Base-by-base conservation (phyloP, 2,329 filamentous ascomycete species). In the Madurella mycetomatis region DNA sequence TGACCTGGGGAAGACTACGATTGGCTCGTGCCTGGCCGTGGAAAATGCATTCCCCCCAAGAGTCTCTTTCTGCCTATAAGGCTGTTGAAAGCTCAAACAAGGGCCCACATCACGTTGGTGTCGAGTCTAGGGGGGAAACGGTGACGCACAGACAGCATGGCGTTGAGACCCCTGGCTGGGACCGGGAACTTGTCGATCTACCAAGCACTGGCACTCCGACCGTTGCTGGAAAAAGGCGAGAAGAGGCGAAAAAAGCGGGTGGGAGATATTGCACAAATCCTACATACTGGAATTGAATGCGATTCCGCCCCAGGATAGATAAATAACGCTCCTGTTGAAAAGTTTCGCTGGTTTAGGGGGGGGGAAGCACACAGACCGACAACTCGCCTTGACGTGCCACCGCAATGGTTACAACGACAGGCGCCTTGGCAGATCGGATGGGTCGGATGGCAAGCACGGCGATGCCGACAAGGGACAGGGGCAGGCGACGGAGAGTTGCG, bases 61-160 rank as follows among this genome's bases (percentile, higher is more conserved):
- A 31, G n/a, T 45, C 32, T 34, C 25, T 25, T 58, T 58, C 45
- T 57, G 55, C 51, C 55, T 53, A 55, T 49, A 50, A 56, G 53
- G 50, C 25, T 45, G 44, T 46, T 44, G 18, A 49, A 42, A 50
- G 25, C 52, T 57, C 54, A 58, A 54, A 55, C 49, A 58, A 42
- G 37, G n/a, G 34, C 34, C 37, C 31, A 18, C 32, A 13, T n/a
- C 17, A 34, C 32, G 17, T 53, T 9, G 15, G 19, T 31, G 16
- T n/a, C 41, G 49, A 42, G n/a, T 34, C 18, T 19, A 42, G 15
- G 47, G 31, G 51, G 51, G 34, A 40, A 46, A 40, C 19, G n/a
- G 41, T 32, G 18, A 25, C 46, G 56, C 59, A 57, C 57, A 53
- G 57, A 58, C 55, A 30, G 42, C 57, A 54, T 41, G 39, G 54